These are phyloP conservation scores for Chiua virens DNA, from an alignment of 768 basidiomycete genomes.

Conservation along the genomic window DNA sequence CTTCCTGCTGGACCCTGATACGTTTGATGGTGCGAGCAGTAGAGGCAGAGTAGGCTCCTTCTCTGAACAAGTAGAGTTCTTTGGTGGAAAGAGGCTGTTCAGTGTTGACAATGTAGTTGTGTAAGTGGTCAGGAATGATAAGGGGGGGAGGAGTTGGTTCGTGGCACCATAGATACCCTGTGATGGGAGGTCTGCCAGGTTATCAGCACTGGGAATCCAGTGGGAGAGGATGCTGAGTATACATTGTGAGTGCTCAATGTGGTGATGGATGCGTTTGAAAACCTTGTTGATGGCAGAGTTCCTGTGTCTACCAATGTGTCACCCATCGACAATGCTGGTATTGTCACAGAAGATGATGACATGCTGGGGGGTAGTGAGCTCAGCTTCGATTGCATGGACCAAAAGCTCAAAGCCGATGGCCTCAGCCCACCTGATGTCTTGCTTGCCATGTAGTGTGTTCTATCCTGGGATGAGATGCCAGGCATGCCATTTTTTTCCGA, in stretches of 20 bases:
- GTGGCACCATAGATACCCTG: accelerated
- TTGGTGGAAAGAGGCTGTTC: neutral
- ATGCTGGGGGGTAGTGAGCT: neutral
- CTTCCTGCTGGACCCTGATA: too few species aligned
- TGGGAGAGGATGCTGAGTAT: neutral
- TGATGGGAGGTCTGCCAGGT: neutral
- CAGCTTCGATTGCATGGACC: neutral
- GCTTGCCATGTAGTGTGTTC: conserved; percentile 15
- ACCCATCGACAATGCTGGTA: conserved; percentile 6
- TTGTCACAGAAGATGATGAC: conserved; percentile 13
- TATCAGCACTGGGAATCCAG: neutral
- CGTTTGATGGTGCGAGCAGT: too few species aligned
- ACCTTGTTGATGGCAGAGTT: conserved; percentile 10
- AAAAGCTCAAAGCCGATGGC: neutral
- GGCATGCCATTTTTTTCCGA: conserved; percentile 31
- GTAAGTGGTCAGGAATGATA: neutral
- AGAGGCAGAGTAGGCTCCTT: too few species aligned
- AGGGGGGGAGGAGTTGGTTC: neutral
- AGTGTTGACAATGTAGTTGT: neutral
- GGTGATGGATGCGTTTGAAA: conserved; percentile 12
- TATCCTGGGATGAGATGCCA: conserved; percentile 35
- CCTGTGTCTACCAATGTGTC: conserved; percentile 3
- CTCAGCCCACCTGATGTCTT: conserved; percentile 45
- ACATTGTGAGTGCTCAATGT: neutral
- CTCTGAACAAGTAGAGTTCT: too few species aligned